Percentiles rank a stretch among this genome's conserved stretches.
phyloP scores from a whole-genome alignment of 2,329 filamentous ascomycete species.

The Conoideocrella luteorostrata region DNA sequence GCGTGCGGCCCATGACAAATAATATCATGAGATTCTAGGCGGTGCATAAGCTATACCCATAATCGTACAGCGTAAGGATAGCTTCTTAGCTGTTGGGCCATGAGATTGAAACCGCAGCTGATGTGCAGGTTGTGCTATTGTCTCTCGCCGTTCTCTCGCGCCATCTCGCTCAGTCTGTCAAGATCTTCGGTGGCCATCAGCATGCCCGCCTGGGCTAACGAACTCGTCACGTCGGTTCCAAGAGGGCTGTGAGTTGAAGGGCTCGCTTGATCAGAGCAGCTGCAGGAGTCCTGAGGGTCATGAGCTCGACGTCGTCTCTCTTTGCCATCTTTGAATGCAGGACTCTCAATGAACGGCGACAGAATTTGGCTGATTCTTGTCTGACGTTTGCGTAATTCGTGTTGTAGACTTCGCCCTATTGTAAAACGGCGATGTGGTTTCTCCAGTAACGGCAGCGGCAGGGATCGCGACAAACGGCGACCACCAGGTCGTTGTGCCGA shows the following conservation, averaged over 20 bases:
- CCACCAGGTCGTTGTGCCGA: not conserved
- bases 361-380: constrained; percentile 1
- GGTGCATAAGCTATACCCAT: too few species aligned
- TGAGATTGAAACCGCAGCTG: too few species aligned
- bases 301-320: constrained; percentile 24
- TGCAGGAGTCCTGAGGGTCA: constrained; percentile 19
- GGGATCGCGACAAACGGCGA: constrained; percentile 6
- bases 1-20: too few species aligned
- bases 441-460: constrained; percentile 1
- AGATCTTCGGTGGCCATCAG: constrained; percentile 23
- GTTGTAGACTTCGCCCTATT: not conserved
- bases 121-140: too few species aligned
- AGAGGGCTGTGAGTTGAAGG: constrained; percentile 14
- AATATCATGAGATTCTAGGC: too few species aligned
- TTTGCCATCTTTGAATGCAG: constrained; percentile 18
- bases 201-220: constrained; percentile 21
- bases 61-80: too few species aligned
- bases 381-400: constrained; percentile 7
- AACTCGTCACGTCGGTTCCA: constrained; percentile 16
- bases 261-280: constrained; percentile 16
- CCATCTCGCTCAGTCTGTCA: constrained; percentile 24
- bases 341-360: not conserved
- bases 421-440: constrained; percentile 1
- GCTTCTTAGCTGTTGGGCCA: too few species aligned
- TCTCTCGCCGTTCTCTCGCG: constrained; percentile 10